Evolutionary conservation across 2,329 filamentous ascomycete genomes (phyloP).

Genomic region (Orbilia oligospora): DNA sequence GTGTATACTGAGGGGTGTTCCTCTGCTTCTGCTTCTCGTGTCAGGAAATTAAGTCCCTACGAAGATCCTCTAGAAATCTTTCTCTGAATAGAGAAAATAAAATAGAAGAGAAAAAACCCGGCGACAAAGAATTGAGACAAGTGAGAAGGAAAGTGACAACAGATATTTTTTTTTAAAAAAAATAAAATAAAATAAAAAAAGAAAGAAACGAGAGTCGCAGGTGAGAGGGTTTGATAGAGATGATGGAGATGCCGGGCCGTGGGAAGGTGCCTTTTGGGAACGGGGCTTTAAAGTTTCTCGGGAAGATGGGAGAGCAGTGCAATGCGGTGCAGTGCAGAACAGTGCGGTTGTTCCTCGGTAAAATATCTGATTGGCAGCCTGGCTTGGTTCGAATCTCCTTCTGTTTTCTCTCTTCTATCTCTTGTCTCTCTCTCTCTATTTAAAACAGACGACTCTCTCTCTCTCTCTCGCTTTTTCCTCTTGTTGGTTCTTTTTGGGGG

Average conservation of each 20-base stretch:
- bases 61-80: background rate
- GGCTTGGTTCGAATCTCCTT: conserved; percentile 20
- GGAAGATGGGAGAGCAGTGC: conserved; percentile 44
- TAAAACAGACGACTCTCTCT: background rate
- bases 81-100: background rate
- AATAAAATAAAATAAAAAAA: too few species aligned
- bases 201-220: conserved; percentile 33
- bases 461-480: background rate
- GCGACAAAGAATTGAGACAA: conserved; percentile 7
- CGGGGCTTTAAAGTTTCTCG: conserved; percentile 47
- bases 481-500: background rate
- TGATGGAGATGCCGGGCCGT: conserved; percentile 31
- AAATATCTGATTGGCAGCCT: conserved; percentile 60
- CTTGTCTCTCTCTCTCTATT: background rate
- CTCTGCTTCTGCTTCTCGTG: background rate
- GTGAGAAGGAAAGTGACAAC: background rate
- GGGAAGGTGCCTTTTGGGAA: conserved; percentile 41
- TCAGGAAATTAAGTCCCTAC: background rate
- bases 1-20: background rate
- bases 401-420: conserved; percentile 17
- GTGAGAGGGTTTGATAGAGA: conserved; percentile 54
- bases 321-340: too few species aligned
- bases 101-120: background rate
- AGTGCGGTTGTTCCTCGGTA: conserved; percentile 58
- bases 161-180: too few species aligned